Evolutionary conservation across 306 rosid species (phyloP).

Genomic region (Trifolium fragiferum): DNA sequence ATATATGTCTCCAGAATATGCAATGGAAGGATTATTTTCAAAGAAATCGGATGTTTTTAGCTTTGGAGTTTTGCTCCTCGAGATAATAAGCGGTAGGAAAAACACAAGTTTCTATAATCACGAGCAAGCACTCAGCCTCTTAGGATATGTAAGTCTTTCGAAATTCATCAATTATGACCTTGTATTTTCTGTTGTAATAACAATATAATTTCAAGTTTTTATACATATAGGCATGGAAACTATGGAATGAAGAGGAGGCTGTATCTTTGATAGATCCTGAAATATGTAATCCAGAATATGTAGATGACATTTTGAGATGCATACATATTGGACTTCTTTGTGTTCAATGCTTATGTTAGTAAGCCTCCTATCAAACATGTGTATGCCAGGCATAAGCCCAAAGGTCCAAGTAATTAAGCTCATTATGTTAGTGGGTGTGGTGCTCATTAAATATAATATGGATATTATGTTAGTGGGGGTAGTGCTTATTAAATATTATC

Average conservation of each 20-base stretch:
- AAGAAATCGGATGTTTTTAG: constrained; percentile 30
- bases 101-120: constrained; percentile 17
- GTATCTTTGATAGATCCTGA: constrained; percentile 28
- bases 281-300: neutral
- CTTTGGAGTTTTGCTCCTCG: constrained; percentile 32
- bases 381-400: too few relatives aligned
- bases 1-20: neutral
- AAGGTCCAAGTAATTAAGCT: too few relatives aligned
- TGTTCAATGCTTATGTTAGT: too few relatives aligned
- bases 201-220: too few relatives aligned
- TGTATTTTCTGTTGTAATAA: neutral
- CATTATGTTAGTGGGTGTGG: too few relatives aligned
- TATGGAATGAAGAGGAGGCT: constrained; percentile 36
- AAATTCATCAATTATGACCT: neutral
- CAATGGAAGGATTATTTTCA: neutral
- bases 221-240: constrained; percentile 51
- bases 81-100: constrained; percentile 28
- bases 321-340: constrained; percentile 40
- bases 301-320: constrained; percentile 34
- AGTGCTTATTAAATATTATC: too few relatives aligned
- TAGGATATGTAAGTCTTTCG: constrained; percentile 30
- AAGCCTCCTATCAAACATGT: too few relatives aligned
- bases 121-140: constrained; percentile 11
- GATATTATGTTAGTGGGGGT: too few relatives aligned
- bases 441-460: too few relatives aligned